Base-by-base conservation (phyloP, 78 protist genomes). In the Dictyostelium brefeldianum region DNA sequence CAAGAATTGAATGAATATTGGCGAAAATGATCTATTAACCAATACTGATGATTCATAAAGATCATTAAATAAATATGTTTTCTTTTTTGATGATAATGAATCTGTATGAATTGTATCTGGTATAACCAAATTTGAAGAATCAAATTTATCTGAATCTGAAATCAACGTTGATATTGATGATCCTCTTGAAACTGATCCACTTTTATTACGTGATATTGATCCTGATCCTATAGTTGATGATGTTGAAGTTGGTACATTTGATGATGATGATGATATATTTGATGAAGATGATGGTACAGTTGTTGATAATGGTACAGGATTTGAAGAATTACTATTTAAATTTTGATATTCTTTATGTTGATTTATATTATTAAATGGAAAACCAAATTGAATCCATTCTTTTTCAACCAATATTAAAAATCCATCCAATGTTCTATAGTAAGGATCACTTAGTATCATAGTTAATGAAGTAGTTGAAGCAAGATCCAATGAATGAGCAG, bases 371-470 rank as follows among this genome's bases (percentile, higher is more conserved):
- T 29, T 29, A 31, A 87, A 87, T 7, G 75, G 83, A 51, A 31
- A 87, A 14, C 99, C 99, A 71, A 80, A 94, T 20, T 97, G 81
- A 6, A 96, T 89, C 99, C 99, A 99, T 65, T 98, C 99, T 80
- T 98, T 95, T 94, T 97, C 98, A 31, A 98, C 81, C 31, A 98
- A 74, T 12, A 84, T 93, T 14, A 59, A 64, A 80, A 97, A 98
- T 27, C 99, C 99, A 11, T 81, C 73, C 18, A 96, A 1, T 6
- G 99, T 98, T 29, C 99, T 93, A 80, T 95, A 98, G 79, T 89
- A 98, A 5, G 98, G 97, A 62, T 98, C 99, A 27, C 98, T 65
- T 47, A 96, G 5, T 5, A 98, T 83, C 77, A 80, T 56, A 8
- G 96, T 87, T 5, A 97, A 65, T n/a, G 98, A 56, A 10, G 57